phyloP scores from a whole-genome alignment of 129 eudicot species.

The Centella asiatica region DNA sequence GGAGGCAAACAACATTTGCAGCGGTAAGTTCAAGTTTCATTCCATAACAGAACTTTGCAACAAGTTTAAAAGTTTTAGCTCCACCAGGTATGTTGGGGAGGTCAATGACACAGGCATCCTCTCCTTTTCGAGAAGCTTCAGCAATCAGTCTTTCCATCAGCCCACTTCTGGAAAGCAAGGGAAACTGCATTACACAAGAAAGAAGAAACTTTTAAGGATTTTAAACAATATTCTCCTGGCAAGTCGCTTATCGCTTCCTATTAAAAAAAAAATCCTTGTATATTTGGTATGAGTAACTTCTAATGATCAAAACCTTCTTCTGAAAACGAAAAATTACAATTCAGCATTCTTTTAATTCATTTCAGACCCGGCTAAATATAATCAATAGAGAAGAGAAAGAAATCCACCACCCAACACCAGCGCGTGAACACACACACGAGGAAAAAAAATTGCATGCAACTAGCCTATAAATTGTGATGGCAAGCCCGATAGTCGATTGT shows the following conservation, averaged over 20 bases:
- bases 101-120: constrained; percentile 41
- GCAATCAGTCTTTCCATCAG: constrained; percentile 73
- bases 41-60: constrained; percentile 90
- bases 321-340: too few species aligned
- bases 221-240: background rate
- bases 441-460: too few species aligned
- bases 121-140: constrained; percentile 45
- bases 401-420: too few species aligned
- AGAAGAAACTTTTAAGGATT: background rate
- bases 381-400: too few species aligned
- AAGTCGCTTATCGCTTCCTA: background rate
- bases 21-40: constrained; percentile 88
- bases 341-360: too few species aligned
- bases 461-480: too few species aligned
- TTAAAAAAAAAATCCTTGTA: too few species aligned
- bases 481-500: too few species aligned
- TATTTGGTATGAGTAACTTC: too few species aligned
- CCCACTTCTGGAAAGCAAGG: constrained; percentile 88
- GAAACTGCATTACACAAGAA: constrained; percentile 49
- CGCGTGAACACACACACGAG: too few species aligned
- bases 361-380: too few species aligned
- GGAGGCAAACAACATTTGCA: constrained; percentile 65
- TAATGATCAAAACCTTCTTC: too few species aligned
- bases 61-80: constrained; percentile 71
- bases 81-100: constrained; percentile 75